These are phyloP conservation scores for Huntiella abstrusa DNA, from an alignment of 2,329 filamentous ascomycete genomes.

Conservation along the genomic window DNA sequence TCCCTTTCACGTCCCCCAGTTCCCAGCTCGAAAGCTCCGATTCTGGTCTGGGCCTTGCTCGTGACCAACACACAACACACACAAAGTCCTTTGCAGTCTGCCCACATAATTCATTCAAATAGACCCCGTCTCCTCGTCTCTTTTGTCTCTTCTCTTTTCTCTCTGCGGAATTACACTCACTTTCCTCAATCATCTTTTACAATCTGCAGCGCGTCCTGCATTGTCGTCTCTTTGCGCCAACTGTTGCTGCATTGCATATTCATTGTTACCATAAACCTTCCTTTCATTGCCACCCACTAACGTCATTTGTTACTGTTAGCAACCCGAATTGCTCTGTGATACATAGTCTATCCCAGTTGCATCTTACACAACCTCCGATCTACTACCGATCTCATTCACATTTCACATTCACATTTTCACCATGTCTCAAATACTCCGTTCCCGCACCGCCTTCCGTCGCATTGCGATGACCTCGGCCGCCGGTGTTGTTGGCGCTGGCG, in stretches of 20 bases:
- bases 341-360: not conserved
- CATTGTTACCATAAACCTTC: not conserved
- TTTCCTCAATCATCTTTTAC: not conserved
- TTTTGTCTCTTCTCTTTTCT: slow-evolving; percentile 6
- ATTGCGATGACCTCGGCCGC: slow-evolving; percentile 25
- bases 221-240: not conserved
- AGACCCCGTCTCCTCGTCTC: not conserved
- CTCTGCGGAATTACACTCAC: slow-evolving; percentile 5
- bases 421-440: slow-evolving; percentile 10
- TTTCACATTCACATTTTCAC: not conserved
- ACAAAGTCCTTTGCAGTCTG: not conserved
- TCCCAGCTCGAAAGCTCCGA: not conserved
- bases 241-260: not conserved
- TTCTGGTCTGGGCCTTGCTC: not conserved
- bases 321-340: not conserved
- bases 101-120: not conserved
- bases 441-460: slow-evolving; percentile 20
- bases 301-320: no score
- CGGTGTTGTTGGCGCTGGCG: slow-evolving; percentile 24
- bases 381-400: not conserved
- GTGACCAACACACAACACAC: not conserved
- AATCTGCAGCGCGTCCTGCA: not conserved
- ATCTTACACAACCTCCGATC: not conserved
- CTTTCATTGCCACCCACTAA: no score
- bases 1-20: no score